phyloP scores from a whole-genome alignment of 225 moss, liverwort and hornwort genomes.

The Rhytidiadelphus loreus region DNA sequence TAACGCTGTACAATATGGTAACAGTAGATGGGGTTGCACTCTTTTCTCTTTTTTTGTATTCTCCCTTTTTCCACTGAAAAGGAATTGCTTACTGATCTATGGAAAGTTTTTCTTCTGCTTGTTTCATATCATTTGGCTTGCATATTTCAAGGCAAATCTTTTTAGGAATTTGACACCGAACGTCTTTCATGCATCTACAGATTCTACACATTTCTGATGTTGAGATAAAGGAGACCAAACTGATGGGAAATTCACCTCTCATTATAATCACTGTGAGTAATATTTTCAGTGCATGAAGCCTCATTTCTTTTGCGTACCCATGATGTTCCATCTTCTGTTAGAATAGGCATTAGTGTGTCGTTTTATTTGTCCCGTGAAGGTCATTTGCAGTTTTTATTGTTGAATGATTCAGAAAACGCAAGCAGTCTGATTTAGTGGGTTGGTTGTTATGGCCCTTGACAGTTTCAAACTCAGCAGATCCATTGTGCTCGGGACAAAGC shows the following conservation, averaged over 20 bases:
- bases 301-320: not conserved
- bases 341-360: not conserved
- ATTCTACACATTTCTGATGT: slow-evolving; percentile 94
- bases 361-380: not conserved
- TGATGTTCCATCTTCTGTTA: not conserved
- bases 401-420: not conserved
- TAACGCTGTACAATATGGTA: not conserved
- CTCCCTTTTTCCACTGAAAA: not conserved
- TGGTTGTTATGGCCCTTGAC: slow-evolving; percentile 1
- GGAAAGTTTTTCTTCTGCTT: not conserved
- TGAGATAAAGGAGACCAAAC: slow-evolving; percentile 93
- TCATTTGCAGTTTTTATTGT: not conserved
- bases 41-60: not conserved
- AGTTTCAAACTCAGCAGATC: slow-evolving; percentile 98
- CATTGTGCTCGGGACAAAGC: slow-evolving; percentile 85
- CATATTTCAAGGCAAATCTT: not conserved
- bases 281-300: not conserved
- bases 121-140: not conserved
- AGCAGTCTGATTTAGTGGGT: not conserved
- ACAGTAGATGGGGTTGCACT: not conserved
- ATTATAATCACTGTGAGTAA: slow-evolving; percentile 80
- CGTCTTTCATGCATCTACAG: slow-evolving; percentile 17
- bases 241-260: slow-evolving; percentile 87
- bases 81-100: not conserved
- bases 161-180: not conserved